Evolutionary conservation across 1,139 yeast species (phyloP).

Genomic region (Scheffersomyces illinoinensis): DNA sequence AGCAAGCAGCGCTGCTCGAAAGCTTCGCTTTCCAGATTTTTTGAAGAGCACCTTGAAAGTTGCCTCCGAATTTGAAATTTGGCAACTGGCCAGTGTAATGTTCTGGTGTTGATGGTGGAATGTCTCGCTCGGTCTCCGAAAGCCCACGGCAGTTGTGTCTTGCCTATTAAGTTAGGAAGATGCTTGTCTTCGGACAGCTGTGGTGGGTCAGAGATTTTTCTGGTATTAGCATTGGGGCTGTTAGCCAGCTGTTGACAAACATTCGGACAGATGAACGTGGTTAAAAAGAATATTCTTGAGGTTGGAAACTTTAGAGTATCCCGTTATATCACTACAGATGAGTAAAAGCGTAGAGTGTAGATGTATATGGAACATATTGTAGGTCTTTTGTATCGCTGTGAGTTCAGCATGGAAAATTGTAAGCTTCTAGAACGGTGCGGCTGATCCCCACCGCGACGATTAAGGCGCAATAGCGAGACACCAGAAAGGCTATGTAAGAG

Average conservation of each 20-base stretch:
- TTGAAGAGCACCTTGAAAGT: constrained; percentile 25
- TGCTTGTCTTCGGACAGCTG: constrained; percentile 10
- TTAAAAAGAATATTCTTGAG: constrained; percentile 48
- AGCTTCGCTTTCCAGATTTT: background rate
- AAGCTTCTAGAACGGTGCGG: background rate
- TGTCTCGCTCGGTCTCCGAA: constrained; percentile 17
- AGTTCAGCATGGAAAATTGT: too few relatives aligned
- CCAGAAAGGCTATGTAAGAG: background rate
- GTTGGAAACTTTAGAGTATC: constrained; percentile 46
- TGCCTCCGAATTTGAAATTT: constrained; percentile 41
- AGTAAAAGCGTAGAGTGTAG: background rate
- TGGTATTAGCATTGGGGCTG: constrained; percentile 18
- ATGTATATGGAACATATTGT: background rate
- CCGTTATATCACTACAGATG: constrained; percentile 59
- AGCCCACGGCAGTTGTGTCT: constrained; percentile 17
- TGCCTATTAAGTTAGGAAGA: constrained; percentile 59
- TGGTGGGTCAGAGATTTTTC: constrained; percentile 15
- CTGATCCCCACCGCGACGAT: background rate
- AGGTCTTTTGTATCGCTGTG: background rate
- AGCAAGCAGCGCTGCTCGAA: background rate
- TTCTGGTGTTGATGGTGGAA: constrained; percentile 26
- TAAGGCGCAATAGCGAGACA: background rate
- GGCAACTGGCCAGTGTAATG: constrained; percentile 26
- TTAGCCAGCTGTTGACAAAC: constrained; percentile 37
- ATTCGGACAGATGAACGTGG: constrained; percentile 52